Percentiles rank a stretch among this genome's conserved stretches.
These are phyloP conservation scores for Uncinocarpus reesii DNA, from an alignment of 2,329 filamentous ascomycete genomes.

Conservation along the genomic window DNA sequence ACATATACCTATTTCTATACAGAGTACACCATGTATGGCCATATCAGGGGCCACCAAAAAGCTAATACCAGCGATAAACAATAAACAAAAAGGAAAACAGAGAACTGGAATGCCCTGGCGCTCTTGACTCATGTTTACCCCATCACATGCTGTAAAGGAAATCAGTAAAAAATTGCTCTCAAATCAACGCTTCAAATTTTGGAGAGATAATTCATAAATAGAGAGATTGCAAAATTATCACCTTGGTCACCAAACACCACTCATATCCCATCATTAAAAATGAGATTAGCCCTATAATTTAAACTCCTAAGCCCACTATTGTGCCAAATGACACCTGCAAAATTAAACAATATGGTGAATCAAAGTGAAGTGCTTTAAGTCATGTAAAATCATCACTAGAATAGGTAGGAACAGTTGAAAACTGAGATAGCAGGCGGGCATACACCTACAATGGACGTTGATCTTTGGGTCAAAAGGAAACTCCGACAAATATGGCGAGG, in stretches of 20 bases:
- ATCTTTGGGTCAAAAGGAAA: neutral
- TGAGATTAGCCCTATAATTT: neutral
- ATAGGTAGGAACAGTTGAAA: neutral
- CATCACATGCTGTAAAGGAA: too few species aligned
- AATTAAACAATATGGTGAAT: constrained; percentile 1
- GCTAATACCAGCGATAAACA: too few species aligned
- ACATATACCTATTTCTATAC: too few species aligned
- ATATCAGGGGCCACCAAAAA: too few species aligned
- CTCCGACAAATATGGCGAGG: too few species aligned
- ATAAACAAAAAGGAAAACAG: too few species aligned
- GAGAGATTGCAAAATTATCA: neutral
- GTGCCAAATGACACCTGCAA: neutral
- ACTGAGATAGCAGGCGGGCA: neutral
- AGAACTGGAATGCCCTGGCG: too few species aligned
- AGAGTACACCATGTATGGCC: too few species aligned
- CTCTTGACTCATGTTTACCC: too few species aligned
- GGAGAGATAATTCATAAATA: neutral
- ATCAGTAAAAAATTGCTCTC: too few species aligned
- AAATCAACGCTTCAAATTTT: too few species aligned
- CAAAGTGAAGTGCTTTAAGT: neutral
- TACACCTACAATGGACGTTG: neutral
- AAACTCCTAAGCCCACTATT: constrained; percentile 1
- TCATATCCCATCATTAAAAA: neutral
- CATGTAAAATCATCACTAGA: neutral
- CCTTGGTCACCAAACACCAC: constrained; percentile 1